Base-by-base conservation (phyloP, 2,329 filamentous ascomycete genomes). In the Penicillium hesseltinei region DNA sequence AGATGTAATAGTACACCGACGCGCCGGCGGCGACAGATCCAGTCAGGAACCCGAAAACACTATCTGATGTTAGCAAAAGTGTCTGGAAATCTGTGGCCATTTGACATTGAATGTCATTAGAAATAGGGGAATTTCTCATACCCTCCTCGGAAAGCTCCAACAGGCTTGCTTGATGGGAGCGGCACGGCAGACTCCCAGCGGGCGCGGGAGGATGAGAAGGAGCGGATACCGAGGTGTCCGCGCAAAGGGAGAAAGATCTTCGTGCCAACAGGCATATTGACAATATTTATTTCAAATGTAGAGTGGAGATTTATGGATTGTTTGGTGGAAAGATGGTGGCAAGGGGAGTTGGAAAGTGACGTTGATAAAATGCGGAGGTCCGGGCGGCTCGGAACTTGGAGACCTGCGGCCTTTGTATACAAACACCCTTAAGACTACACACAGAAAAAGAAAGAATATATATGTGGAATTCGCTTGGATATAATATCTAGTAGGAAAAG, bases 21-120 rank as follows among this genome's bases (percentile, higher is more conserved):
- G 84, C 84, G 69, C 91, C 92, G 44, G 92, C 88, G 51, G 91
- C 80, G 46, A 89, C 88, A 61, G 89, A 87, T 64, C 93, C 93
- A 62, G 94, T 82, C 50, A 97, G 86, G 81, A 97, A 97, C 51
- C 93, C 93, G 69, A 96, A 91, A 59, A 97, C 80, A 57, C 93
- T 97, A 67, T 56, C 59, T 42, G 40, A 33, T 3, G 39, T 66
- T 38, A 67, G 60, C 19, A 53, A 36, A 0, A 21, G 21, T 38
- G 13, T n/a, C 15, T 10, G 5, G 5, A 35, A 47, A 15, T 17
- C 1, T 2, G 6, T 25, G 27, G 4, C 11, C 3, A 27, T 25
- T 35, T 19, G 21, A n/a, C 4, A 35, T 17, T 23, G 4, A 17
- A 17, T 19, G 39, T 25, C 19, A 15, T 27, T 36, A 11, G n/a